Percentiles rank a stretch among this genome's conserved stretches.
phyloP scores from a whole-genome alignment of 148 eudicot genomes.

The Rhododendron griersonianum region DNA sequence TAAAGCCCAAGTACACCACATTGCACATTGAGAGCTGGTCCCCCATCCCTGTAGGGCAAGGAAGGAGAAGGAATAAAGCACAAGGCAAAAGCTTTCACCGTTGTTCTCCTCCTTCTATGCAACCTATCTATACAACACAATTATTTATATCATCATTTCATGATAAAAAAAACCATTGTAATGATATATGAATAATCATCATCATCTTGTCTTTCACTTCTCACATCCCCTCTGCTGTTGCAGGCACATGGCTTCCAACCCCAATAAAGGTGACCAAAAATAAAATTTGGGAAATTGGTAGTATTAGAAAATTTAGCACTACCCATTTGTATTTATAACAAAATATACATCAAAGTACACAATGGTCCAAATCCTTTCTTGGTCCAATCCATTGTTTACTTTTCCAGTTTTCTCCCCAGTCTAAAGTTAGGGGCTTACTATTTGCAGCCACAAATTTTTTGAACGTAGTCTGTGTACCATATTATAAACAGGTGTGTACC shows the following conservation, averaged over 20 bases:
- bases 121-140: slow-evolving; percentile 20
- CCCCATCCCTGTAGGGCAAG: slow-evolving; percentile 32
- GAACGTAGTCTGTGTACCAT: too few relatives aligned
- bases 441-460: too few relatives aligned
- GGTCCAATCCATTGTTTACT: neutral
- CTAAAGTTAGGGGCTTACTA: too few relatives aligned
- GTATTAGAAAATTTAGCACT: neutral
- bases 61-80: slow-evolving; percentile 32
- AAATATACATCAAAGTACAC: slow-evolving; percentile 25
- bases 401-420: slow-evolving; percentile 6
- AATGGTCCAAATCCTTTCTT: neutral
- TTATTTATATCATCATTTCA: slow-evolving; percentile 27
- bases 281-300: neutral
- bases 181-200: slow-evolving; percentile 71
- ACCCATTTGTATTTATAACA: neutral
- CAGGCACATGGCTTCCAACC: slow-evolving; percentile 66
- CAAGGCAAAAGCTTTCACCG: slow-evolving; percentile 18
- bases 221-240: slow-evolving; percentile 36
- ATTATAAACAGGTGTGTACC: too few relatives aligned
- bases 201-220: slow-evolving; percentile 40
- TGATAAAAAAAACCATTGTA: slow-evolving; percentile 27
- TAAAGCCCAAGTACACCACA: slow-evolving; percentile 33
- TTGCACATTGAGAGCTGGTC: slow-evolving; percentile 26
- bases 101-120: slow-evolving; percentile 30
- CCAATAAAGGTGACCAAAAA: slow-evolving; percentile 10